Conservation (phyloP, 2,329 filamentous ascomycete genomes). For the Alternaria arbusti region DNA sequence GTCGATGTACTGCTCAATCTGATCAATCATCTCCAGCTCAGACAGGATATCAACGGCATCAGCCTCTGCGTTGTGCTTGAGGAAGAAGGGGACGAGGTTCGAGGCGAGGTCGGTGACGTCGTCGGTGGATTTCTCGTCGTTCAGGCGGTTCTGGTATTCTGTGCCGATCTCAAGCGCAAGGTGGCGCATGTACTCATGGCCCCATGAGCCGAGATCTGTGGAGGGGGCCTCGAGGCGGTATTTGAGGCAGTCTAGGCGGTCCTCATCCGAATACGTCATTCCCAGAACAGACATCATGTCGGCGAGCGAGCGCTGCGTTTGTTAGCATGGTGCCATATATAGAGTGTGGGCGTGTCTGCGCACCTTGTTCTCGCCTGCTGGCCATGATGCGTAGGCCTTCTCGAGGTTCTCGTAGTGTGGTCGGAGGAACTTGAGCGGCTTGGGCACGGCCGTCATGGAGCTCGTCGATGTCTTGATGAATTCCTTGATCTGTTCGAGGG, state of each 20-base stretch:
- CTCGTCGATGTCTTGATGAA: constrained; percentile 99
- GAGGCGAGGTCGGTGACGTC: constrained; percentile 87
- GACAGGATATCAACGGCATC: constrained; percentile 97
- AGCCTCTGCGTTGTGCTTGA: constrained; percentile 96
- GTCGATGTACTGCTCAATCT: constrained; percentile 87
- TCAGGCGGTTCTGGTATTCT: constrained; percentile 86
- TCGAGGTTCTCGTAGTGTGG: constrained; percentile 93
- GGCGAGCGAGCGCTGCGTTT: constrained; percentile 71
- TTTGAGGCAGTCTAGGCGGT: constrained; percentile 93
- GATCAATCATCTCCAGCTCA: constrained; percentile 95
- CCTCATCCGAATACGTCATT: constrained; percentile 98
- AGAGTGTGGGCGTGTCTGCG: background rate
- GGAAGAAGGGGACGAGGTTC: constrained; percentile 87
- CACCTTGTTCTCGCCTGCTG: constrained; percentile 81
- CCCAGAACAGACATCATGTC: constrained; percentile 97
- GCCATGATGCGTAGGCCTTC: constrained; percentile 89
- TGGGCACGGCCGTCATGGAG: constrained; percentile 98
- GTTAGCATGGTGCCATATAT: constrained; percentile 19
- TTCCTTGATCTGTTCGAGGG: constrained; percentile 94
- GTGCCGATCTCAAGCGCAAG: constrained; percentile 94
- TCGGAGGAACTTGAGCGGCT: constrained; percentile 96
- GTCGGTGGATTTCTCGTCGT: constrained; percentile 80
- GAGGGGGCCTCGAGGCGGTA: constrained; percentile 90
- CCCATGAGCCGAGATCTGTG: constrained; percentile 94
- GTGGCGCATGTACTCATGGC: constrained; percentile 97